Conservation (phyloP, 2,329 filamentous ascomycete genomes). For the Xylogone sp. region DNA sequence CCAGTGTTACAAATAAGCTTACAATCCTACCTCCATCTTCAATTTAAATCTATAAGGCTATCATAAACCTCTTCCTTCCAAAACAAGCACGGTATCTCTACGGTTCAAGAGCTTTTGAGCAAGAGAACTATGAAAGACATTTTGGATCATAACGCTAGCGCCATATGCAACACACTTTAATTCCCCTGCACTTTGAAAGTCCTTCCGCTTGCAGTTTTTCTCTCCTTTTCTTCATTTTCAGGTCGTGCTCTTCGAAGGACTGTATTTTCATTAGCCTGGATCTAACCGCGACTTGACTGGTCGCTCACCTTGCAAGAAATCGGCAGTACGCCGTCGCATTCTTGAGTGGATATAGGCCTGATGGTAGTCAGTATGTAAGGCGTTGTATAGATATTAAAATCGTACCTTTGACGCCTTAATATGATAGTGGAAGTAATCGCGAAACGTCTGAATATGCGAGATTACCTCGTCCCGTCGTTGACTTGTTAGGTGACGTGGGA, state of each 20-base stretch:
- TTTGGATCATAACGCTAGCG: not conserved
- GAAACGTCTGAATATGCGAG: constrained; percentile 99
- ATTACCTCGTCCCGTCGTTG: constrained; percentile 94
- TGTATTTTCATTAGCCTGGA: constrained; percentile 39
- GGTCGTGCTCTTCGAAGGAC: constrained; percentile 94
- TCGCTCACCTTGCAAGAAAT: constrained; percentile 89
- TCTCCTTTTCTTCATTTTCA: constrained; percentile 94
- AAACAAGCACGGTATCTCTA: too few species aligned
- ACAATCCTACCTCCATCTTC: too few species aligned
- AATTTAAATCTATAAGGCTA: too few species aligned
- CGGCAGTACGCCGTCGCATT: constrained; percentile 95
- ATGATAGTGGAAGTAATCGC: constrained; percentile 99
- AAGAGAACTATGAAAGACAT: not conserved
- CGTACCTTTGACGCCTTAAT: constrained; percentile 93
- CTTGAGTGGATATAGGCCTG: constrained; percentile 95
- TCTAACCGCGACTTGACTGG: not conserved
- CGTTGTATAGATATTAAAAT: not conserved
- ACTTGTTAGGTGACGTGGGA: constrained; percentile 87
- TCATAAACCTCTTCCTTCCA: too few species aligned
- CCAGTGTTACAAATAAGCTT: too few species aligned
- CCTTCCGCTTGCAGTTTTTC: constrained; percentile 94
- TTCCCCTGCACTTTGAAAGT: constrained; percentile 62
- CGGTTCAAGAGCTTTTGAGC: too few species aligned
- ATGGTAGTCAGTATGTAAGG: constrained; percentile 4
- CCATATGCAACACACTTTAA: constrained; percentile 8